phyloP scores from a whole-genome alignment of 805 yeast species.

The Kodamaea neixiangensis region DNA sequence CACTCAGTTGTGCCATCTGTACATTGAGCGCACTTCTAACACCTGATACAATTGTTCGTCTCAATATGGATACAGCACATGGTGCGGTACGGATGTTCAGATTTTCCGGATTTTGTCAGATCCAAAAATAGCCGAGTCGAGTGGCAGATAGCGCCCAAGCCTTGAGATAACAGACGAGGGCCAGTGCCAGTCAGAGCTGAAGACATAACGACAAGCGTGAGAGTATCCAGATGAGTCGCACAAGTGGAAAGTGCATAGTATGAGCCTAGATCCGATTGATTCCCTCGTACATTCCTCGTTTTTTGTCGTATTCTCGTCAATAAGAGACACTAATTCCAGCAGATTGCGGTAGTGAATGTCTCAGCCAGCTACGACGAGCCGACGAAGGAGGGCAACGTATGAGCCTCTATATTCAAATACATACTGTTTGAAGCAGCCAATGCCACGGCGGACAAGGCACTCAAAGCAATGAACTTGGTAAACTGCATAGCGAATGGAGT shows the following conservation, averaged over 20 bases:
- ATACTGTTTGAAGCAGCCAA: slow-evolving; percentile 37
- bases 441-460: slow-evolving; percentile 52
- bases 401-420: slow-evolving; percentile 15
- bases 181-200: too few species aligned
- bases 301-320: background rate
- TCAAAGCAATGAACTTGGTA: slow-evolving; percentile 50
- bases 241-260: background rate
- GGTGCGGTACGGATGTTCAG: background rate
- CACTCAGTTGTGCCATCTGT: too few species aligned
- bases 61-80: too few species aligned
- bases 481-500: slow-evolving; percentile 49
- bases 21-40: too few species aligned
- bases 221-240: background rate
- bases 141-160: background rate
- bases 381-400: too few species aligned
- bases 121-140: background rate
- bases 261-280: background rate
- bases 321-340: too few species aligned
- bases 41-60: too few species aligned
- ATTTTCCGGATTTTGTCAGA: background rate
- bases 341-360: too few species aligned
- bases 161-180: too few species aligned
- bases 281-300: background rate
- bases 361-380: too few species aligned
- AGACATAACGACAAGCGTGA: too few species aligned